Evolutionary conservation across 1,139 yeast species (phyloP).

Genomic region (Candida anutae): DNA sequence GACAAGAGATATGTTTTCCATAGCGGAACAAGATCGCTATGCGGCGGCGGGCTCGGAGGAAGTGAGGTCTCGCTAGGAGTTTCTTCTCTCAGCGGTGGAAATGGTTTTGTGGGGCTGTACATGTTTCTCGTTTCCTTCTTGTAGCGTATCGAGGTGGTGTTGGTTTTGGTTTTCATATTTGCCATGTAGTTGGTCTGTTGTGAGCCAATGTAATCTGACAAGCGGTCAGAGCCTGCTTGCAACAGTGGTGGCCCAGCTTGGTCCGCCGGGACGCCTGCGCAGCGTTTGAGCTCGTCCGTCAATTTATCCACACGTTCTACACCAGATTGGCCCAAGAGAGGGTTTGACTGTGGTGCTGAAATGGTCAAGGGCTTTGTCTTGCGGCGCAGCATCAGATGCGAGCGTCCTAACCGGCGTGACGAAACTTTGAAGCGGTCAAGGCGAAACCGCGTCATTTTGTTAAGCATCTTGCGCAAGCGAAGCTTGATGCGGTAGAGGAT

Average conservation of each 20-base stretch:
- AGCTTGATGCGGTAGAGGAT: constrained; percentile 23
- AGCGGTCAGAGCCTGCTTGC: constrained; percentile 1
- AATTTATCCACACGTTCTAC: constrained; percentile 14
- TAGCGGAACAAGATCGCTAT: constrained; percentile 15
- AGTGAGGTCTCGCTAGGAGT: constrained; percentile 19
- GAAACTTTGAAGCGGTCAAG: constrained; percentile 22
- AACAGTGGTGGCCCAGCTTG: constrained; percentile 2
- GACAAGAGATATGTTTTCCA: constrained; percentile 32
- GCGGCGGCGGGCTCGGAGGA: constrained; percentile 21
- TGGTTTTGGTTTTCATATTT: constrained; percentile 8
- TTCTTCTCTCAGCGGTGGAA: constrained; percentile 4
- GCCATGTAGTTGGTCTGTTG: constrained; percentile 17
- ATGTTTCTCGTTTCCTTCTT: constrained; percentile 4
- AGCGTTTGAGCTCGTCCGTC: constrained; percentile 19
- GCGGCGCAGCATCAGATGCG: constrained; percentile 2
- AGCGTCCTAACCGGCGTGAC: constrained; percentile 17
- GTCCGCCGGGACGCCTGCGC: constrained; percentile 20
- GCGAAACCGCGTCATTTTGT: constrained; percentile 14
- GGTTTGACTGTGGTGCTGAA: constrained; percentile 23
- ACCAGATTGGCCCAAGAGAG: constrained; percentile 17
- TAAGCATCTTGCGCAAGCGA: constrained; percentile 16
- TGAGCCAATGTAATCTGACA: constrained; percentile 16
- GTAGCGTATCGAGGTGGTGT: constrained; percentile 13
- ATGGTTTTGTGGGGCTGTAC: constrained; percentile 6
- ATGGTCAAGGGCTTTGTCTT: constrained; percentile 7